These are phyloP conservation scores for Leishmania martiniquensis DNA, from an alignment of 208 protist genomes.

Conservation along the genomic window DNA sequence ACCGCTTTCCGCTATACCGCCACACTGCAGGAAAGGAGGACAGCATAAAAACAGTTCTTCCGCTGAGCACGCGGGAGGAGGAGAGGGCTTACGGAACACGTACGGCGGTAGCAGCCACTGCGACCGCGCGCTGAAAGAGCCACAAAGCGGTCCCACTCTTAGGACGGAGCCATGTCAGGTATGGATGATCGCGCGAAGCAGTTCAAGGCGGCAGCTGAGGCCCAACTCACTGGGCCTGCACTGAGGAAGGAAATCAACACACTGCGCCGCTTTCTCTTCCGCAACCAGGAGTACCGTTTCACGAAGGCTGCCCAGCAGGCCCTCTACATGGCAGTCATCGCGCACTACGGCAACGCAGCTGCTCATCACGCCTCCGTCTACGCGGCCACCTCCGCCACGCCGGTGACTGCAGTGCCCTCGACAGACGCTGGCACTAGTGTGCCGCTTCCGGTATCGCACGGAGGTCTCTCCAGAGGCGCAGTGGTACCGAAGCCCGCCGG, in stretches of 20 bases:
- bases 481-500: neutral
- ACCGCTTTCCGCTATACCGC: too few species aligned
- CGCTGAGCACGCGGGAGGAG: too few species aligned
- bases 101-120: neutral
- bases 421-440: neutral
- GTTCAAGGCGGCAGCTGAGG: slow-evolving; percentile 48
- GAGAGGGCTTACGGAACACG: neutral
- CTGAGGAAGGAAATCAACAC: slow-evolving; percentile 50
- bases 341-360: slow-evolving; percentile 44
- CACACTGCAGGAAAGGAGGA: neutral
- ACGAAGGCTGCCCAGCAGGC: slow-evolving; percentile 50
- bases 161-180: slow-evolving; percentile 8
- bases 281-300: slow-evolving; percentile 63
- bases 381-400: neutral
- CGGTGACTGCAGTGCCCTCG: neutral
- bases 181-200: slow-evolving; percentile 52
- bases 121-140: neutral
- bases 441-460: neutral
- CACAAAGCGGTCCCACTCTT: neutral
- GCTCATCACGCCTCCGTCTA: slow-evolving; percentile 20
- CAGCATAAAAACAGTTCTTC: neutral
- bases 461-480: neutral
- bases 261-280: slow-evolving; percentile 50
- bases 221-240: slow-evolving; percentile 31
- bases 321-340: slow-evolving; percentile 50